Conservation (phyloP, 345 rosid species). For the Sonneratia alba region DNA sequence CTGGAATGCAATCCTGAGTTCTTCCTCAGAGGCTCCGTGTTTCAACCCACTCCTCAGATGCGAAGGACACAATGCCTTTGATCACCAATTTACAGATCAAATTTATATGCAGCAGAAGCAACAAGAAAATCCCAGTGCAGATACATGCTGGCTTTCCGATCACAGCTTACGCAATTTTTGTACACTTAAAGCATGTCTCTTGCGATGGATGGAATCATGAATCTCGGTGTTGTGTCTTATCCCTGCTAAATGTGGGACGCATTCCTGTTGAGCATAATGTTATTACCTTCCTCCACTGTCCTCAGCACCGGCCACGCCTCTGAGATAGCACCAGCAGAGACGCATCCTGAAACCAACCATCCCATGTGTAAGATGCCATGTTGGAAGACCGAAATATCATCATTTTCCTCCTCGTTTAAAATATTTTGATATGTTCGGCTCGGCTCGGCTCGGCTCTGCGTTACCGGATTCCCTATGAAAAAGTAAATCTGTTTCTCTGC, state of each 20-base stretch:
- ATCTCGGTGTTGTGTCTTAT: neutral
- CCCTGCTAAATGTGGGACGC: neutral
- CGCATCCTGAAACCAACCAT: constrained; percentile 45
- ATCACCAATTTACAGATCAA: neutral
- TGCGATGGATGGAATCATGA: neutral
- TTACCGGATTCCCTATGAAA: neutral
- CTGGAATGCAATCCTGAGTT: neutral
- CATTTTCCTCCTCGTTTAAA: too few species aligned
- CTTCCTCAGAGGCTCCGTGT: too few species aligned
- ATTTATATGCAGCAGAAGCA: neutral
- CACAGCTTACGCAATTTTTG: neutral
- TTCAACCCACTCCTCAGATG: neutral
- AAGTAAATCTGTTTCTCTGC: neutral
- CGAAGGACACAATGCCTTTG: neutral
- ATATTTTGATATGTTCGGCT: too few species aligned
- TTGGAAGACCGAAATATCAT: neutral
- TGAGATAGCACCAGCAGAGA: constrained; percentile 56
- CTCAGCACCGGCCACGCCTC: constrained; percentile 21
- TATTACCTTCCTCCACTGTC: neutral
- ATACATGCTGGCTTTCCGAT: neutral
- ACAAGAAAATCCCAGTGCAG: neutral
- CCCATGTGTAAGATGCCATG: neutral
- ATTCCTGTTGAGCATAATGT: neutral
- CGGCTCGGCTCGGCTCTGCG: too few species aligned
- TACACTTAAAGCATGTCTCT: neutral